Conservation (phyloP, 805 yeast genomes). For the Candida golubevii region DNA sequence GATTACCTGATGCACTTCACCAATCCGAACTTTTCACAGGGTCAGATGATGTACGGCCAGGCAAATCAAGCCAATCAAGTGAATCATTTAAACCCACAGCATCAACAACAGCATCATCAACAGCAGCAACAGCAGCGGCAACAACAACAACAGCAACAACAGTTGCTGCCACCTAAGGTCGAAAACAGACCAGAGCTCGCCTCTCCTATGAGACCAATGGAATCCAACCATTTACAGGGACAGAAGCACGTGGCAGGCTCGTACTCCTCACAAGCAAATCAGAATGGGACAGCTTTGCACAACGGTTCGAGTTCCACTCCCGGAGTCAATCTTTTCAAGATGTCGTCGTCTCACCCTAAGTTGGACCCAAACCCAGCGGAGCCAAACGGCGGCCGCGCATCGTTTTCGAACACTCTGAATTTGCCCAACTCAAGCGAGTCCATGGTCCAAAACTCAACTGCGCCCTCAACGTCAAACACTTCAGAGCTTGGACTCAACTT, state of each 20-base stretch:
- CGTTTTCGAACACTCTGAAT: slow-evolving; percentile 13
- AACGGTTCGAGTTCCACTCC: background rate
- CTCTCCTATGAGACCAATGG: slow-evolving; percentile 25
- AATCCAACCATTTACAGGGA: background rate
- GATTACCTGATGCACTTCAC: too few species aligned
- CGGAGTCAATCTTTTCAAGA: slow-evolving; percentile 2
- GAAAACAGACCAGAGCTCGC: slow-evolving; percentile 18
- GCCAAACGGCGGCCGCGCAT: slow-evolving; percentile 1
- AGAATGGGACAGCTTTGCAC: background rate
- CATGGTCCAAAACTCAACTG: slow-evolving; percentile 15
- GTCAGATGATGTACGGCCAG: too few species aligned
- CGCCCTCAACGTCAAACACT: slow-evolving; percentile 26
- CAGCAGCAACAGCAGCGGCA: background rate
- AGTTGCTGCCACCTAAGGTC: too few species aligned
- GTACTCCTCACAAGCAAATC: background rate
- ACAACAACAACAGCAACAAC: background rate
- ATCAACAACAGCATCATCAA: background rate
- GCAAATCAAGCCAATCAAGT: too few species aligned
- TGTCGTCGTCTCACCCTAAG: slow-evolving; percentile 3
- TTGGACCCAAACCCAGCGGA: slow-evolving; percentile 1
- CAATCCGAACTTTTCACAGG: too few species aligned
- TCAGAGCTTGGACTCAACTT: slow-evolving; percentile 36
- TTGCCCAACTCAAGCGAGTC: slow-evolving; percentile 16
- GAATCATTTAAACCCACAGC: too few species aligned
- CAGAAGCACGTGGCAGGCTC: background rate